Conservation (phyloP, 257 asterid genomes). For the Solanum tacnaense region DNA sequence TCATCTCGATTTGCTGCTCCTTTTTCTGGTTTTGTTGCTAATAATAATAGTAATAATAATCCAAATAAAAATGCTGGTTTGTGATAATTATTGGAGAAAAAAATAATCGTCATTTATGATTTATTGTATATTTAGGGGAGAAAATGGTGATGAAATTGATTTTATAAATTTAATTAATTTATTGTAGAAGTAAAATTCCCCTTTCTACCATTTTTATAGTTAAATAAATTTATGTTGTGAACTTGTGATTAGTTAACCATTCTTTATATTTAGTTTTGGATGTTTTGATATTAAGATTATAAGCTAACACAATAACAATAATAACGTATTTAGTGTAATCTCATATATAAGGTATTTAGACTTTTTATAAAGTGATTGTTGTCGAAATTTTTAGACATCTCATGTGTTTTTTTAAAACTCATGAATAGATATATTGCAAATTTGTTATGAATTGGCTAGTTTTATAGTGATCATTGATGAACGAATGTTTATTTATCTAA, state of each 20-base stretch:
- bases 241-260: background rate
- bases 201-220: background rate
- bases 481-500: background rate
- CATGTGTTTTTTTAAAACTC: too few relatives aligned
- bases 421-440: too few relatives aligned
- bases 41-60: constrained; percentile 9
- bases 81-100: constrained; percentile 6
- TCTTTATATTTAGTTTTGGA: background rate
- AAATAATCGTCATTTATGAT: background rate
- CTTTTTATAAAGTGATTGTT: too few relatives aligned
- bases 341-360: background rate
- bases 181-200: background rate
- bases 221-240: background rate
- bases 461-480: too few relatives aligned
- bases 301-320: too few relatives aligned
- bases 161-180: background rate
- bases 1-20: constrained; percentile 36
- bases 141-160: background rate
- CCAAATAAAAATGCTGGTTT: constrained; percentile 12
- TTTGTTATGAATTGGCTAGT: background rate
- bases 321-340: background rate
- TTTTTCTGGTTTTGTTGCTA: background rate
- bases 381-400: background rate
- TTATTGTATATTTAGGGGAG: background rate
- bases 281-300: background rate